A percentile compares a stretch with the other conserved stretches of the same genome.
Conservation (phyloP, 2,329 filamentous ascomycete species). For the Colletotrichum ledebouriae region DNA sequence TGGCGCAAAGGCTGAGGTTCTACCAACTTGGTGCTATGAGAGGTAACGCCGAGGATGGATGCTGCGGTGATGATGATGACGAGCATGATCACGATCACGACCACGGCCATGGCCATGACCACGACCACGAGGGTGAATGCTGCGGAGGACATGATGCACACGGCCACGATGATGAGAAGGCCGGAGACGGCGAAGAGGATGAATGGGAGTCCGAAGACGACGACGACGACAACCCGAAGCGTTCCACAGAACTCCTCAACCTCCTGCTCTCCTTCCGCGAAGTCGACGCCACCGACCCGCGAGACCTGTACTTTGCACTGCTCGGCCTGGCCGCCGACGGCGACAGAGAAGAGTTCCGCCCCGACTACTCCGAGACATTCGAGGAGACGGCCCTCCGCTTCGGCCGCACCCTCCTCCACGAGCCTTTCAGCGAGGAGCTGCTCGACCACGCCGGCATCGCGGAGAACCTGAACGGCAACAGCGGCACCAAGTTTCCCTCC, state of each 20-base stretch:
- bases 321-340: slow-evolving; percentile 40
- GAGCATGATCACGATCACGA: slow-evolving; percentile 22
- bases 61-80: slow-evolving; percentile 7
- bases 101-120: slow-evolving; percentile 19
- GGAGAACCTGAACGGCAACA: slow-evolving; percentile 23
- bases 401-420: slow-evolving; percentile 37
- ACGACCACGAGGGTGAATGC: slow-evolving; percentile 24
- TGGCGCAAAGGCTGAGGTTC: slow-evolving; percentile 37
- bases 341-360: slow-evolving; percentile 39
- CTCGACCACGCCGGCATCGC: slow-evolving; percentile 40
- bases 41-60: slow-evolving; percentile 7
- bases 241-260: slow-evolving; percentile 36
- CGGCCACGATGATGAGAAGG: slow-evolving; percentile 6
- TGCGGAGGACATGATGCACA: slow-evolving; percentile 12
- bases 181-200: slow-evolving; percentile 1
- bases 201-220: slow-evolving; percentile 38
- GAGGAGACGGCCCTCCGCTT: slow-evolving; percentile 39
- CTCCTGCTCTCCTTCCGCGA: slow-evolving; percentile 42
- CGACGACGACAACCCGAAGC: slow-evolving; percentile 21
- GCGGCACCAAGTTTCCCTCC: slow-evolving; percentile 27
- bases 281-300: slow-evolving; percentile 40
- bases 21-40: slow-evolving; percentile 40
- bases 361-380: slow-evolving; percentile 37
- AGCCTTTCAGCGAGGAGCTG: slow-evolving; percentile 39
- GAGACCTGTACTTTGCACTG: slow-evolving; percentile 39